Evolutionary conservation across 2,329 filamentous ascomycete species (phyloP).

Genomic region (Lasiodiplodia sp.): DNA sequence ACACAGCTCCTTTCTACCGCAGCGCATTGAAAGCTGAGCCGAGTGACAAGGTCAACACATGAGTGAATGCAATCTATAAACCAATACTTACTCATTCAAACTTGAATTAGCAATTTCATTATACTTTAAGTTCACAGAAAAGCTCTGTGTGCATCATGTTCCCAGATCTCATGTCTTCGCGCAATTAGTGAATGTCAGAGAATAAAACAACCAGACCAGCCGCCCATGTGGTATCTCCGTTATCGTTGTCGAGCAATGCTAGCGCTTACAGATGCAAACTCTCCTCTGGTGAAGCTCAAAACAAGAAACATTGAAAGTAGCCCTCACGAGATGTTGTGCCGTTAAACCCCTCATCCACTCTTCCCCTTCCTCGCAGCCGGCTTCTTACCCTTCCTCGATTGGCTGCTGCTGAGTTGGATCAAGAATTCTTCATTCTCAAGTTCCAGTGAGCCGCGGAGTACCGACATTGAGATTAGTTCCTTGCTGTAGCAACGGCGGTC

Average conservation of each 20-base stretch:
- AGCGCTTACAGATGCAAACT: not conserved
- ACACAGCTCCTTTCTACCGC: no score
- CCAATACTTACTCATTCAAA: no score
- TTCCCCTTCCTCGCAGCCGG: constrained; percentile 1
- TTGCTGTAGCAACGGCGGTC: constrained; percentile 47
- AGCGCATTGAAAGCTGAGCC: no score
- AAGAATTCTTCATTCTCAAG: constrained; percentile 50
- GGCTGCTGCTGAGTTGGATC: constrained; percentile 30
- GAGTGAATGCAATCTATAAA: no score
- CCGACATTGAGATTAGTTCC: constrained; percentile 52
- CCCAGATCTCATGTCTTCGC: no score
- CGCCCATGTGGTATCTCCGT: not conserved
- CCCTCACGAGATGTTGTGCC: not conserved
- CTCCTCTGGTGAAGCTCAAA: not conserved
- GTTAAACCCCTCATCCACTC: not conserved
- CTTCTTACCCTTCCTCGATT: constrained; percentile 7
- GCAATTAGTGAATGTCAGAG: not conserved
- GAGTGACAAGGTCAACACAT: no score
- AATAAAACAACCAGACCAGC: not conserved
- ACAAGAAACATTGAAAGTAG: not conserved
- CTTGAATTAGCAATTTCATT: no score
- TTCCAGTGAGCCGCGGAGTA: constrained; percentile 52
- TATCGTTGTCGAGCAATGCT: not conserved
- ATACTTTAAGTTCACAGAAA: no score
- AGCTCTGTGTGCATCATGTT: no score